phyloP scores from a whole-genome alignment of 2,329 filamentous ascomycete genomes.

The Corinectria fuckeliana region DNA sequence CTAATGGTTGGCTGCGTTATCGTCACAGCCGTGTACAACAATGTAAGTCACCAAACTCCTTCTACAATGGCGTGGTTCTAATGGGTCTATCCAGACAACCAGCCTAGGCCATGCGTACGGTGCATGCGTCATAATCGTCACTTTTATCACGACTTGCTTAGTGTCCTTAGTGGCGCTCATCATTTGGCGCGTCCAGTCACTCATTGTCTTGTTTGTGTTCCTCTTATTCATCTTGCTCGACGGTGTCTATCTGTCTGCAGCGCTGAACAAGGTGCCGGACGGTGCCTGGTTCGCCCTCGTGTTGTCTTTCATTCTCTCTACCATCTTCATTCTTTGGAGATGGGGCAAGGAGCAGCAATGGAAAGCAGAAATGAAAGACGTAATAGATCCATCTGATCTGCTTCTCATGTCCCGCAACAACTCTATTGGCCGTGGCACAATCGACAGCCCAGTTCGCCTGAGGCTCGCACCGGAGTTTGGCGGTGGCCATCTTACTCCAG shows the following conservation, averaged over 20 bases:
- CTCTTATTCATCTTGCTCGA: slow-evolving; percentile 71
- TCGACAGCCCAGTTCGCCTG: slow-evolving; percentile 29
- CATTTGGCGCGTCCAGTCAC: slow-evolving; percentile 70
- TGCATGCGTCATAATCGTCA: slow-evolving; percentile 81
- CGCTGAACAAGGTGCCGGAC: slow-evolving; percentile 74
- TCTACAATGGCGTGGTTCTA: background rate
- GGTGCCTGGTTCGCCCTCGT: slow-evolving; percentile 81
- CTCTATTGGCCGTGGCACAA: slow-evolving; percentile 28
- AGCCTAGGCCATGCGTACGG: slow-evolving; percentile 77
- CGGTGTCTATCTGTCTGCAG: slow-evolving; percentile 72
- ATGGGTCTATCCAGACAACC: slow-evolving; percentile 57
- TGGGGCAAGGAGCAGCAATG: slow-evolving; percentile 82
- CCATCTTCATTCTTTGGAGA: slow-evolving; percentile 76
- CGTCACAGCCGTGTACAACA: slow-evolving; percentile 76
- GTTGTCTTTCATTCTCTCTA: slow-evolving; percentile 66
- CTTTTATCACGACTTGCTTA: slow-evolving; percentile 79
- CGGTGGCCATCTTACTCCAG: slow-evolving; percentile 51
- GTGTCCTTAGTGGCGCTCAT: slow-evolving; percentile 74
- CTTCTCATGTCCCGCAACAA: slow-evolving; percentile 37
- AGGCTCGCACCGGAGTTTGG: slow-evolving; percentile 49
- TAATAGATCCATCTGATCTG: slow-evolving; percentile 54
- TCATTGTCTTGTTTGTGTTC: slow-evolving; percentile 67
- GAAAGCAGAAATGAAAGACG: slow-evolving; percentile 70
- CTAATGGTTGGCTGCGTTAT: slow-evolving; percentile 78
- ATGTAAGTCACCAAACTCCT: slow-evolving; percentile 49